phyloP scores from a whole-genome alignment of 108 stramenopile species.

The Pseudonitzschia multistriata region DNA sequence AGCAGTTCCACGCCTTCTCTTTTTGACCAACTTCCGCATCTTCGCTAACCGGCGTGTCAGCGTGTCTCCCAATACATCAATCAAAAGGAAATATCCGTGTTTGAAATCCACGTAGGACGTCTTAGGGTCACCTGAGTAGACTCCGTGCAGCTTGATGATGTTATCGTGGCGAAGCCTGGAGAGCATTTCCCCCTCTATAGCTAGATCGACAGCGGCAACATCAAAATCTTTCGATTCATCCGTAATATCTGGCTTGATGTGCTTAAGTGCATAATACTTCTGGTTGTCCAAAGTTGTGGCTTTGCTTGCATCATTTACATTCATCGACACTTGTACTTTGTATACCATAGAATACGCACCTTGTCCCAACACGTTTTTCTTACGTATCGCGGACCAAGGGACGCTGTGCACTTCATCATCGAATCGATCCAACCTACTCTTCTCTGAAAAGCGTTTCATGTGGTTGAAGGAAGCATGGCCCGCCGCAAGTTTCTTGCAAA shows the following conservation, averaged over 20 bases:
- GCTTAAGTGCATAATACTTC: constrained; percentile 8
- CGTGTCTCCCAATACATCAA: constrained; percentile 56
- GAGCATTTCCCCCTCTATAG: constrained; percentile 43
- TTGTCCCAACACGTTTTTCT: constrained; percentile 4
- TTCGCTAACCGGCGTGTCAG: constrained; percentile 39
- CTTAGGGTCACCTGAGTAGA: constrained; percentile 17
- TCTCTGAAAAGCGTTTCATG: background rate
- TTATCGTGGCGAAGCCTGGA: constrained; percentile 36
- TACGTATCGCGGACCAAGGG: constrained; percentile 6
- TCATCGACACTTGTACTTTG: constrained; percentile 2
- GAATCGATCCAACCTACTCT: constrained; percentile 6
- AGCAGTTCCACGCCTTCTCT: background rate
- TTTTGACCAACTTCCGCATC: background rate
- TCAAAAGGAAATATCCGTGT: constrained; percentile 57
- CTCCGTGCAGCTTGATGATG: constrained; percentile 39
- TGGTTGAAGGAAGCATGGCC: constrained; percentile 3
- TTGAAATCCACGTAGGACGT: constrained; percentile 27
- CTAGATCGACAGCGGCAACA: constrained; percentile 31
- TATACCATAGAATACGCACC: constrained; percentile 4
- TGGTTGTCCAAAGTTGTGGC: background rate
- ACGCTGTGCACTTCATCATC: constrained; percentile 12
- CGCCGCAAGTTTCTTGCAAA: background rate
- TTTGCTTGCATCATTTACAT: background rate
- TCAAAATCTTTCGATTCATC: constrained; percentile 4
- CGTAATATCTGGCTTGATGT: constrained; percentile 11